Evolutionary conservation across 2,329 filamentous ascomycete genomes (phyloP).

Genomic region (Fusarium bulbicola): DNA sequence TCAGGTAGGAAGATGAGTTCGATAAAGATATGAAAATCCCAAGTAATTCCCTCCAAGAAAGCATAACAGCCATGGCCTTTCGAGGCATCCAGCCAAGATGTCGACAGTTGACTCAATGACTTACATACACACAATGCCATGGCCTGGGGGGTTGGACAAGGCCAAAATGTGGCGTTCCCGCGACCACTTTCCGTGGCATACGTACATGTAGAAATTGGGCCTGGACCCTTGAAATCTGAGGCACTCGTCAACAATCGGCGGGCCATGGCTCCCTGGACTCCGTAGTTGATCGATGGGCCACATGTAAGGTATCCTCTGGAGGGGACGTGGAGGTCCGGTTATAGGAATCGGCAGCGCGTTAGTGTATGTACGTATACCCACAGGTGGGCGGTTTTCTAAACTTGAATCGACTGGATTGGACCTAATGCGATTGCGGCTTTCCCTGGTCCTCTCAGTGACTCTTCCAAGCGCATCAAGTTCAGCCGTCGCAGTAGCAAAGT

Average conservation of each 20-base stretch:
- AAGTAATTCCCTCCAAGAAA: neutral
- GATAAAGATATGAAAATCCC: neutral
- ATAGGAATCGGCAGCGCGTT: slow-evolving; percentile 15
- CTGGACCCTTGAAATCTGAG: slow-evolving; percentile 32
- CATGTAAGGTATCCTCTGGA: neutral
- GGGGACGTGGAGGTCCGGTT: slow-evolving; percentile 5
- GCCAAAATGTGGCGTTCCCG: neutral
- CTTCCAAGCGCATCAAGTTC: slow-evolving; percentile 22
- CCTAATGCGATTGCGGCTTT: neutral
- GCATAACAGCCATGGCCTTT: neutral
- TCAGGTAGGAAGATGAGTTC: neutral
- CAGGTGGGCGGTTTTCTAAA: neutral
- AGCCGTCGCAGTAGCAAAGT: neutral
- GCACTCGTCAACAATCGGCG: slow-evolving; percentile 14
- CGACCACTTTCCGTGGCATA: neutral
- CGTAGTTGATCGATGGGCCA: neutral
- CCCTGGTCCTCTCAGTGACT: slow-evolving; percentile 6
- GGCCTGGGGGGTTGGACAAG: neutral
- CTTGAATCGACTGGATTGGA: slow-evolving; percentile 6
- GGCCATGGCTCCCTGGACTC: slow-evolving; percentile 19
- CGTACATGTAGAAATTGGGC: slow-evolving; percentile 8
- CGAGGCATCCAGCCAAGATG: neutral
- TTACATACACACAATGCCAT: slow-evolving; percentile 2
- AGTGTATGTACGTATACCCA: neutral
- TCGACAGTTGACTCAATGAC: neutral